Conservation (phyloP, 1,284 basidiomycete species). For the Thelephora terrestris region DNA sequence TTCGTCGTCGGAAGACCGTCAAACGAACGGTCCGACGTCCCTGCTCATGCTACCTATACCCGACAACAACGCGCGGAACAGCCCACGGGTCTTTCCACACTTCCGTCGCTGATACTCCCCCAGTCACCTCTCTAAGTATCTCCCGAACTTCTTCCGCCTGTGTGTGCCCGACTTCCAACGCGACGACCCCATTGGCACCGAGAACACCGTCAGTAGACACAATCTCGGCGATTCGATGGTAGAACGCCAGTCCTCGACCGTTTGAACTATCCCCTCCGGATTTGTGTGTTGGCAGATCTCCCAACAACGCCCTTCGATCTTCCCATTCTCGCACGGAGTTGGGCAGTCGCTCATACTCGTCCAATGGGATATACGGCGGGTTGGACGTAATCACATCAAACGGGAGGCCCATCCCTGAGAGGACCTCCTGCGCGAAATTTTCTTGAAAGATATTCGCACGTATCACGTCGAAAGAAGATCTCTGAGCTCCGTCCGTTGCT, state of each 20-base stretch:
- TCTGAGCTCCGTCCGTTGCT: not conserved
- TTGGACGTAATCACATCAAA: conserved; percentile 83
- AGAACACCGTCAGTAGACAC: conserved; percentile 39
- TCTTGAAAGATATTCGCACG: not conserved
- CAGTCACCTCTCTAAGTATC: conserved; percentile 38
- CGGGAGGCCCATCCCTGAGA: conserved; percentile 29
- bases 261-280: conserved; percentile 17
- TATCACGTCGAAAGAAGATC: not conserved
- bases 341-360: conserved; percentile 56
- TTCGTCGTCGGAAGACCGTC: not conserved
- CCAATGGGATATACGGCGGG: conserved; percentile 81
- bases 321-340: conserved; percentile 68
- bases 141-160: conserved; percentile 57
- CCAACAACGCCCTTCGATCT: conserved; percentile 72
- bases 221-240: conserved; percentile 59
- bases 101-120: conserved; percentile 37
- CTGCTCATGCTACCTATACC: not conserved
- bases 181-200: conserved; percentile 42
- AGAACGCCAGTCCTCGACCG: conserved; percentile 63
- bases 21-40: too few species aligned
- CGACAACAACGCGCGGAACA: conserved; percentile 54
- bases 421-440: conserved; percentile 3
- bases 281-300: conserved; percentile 36
- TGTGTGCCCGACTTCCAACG: conserved; percentile 70
- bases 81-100: conserved; percentile 76